Evolutionary conservation across 768 basidiomycete genomes (phyloP), one percentile per base, ranked within the genome.

Genomic region (Tylopilus plumbeoviolaceoides): DNA sequence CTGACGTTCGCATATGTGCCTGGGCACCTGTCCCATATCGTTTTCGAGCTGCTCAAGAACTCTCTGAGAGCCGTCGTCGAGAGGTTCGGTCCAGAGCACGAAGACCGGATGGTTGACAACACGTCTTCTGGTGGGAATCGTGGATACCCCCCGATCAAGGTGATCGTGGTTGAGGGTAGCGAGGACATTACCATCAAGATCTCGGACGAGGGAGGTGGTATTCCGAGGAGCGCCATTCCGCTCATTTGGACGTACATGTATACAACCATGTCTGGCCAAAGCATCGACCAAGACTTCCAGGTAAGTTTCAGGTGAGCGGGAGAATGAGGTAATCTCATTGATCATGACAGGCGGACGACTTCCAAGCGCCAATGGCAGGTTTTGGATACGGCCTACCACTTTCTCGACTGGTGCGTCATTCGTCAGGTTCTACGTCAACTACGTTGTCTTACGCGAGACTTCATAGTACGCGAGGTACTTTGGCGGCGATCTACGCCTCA

Each of bases 121-220:
- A 30, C 52, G 25, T 43, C 52, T 25, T 35, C 49, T 0, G 46
- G 44, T 3, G 39, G 8, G 9, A 45, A 14, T 11, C 51, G 49
- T 42, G 63, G 55, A 44, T 65, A 65, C 11, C 62, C 62, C 3
- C 57, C 62, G 0, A 64, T 63, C 54, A 64, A 64, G 36, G 64
- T 64, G 36, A 81, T 98, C 52, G 95, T 97, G 33, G 91, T 95
- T 1, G 94, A 95, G 66, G 95, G 95, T n/a, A 90, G 85, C 58
- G 95, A 98, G 66, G 95, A 98, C 63, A 97, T 98, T 63, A 98
- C 95, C 3, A 92, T 99, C 79, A 99, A 99, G 80, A 97, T 99
- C 55, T 87, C 84, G 1, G 95, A 99, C 65, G 95, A 99, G 68
- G 95, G 95, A 4, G 95, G 95, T 30, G 63, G 95, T 0, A 98